phyloP scores from a whole-genome alignment of 2,329 filamentous ascomycete species.

The Verticillium nonalfalfae region DNA sequence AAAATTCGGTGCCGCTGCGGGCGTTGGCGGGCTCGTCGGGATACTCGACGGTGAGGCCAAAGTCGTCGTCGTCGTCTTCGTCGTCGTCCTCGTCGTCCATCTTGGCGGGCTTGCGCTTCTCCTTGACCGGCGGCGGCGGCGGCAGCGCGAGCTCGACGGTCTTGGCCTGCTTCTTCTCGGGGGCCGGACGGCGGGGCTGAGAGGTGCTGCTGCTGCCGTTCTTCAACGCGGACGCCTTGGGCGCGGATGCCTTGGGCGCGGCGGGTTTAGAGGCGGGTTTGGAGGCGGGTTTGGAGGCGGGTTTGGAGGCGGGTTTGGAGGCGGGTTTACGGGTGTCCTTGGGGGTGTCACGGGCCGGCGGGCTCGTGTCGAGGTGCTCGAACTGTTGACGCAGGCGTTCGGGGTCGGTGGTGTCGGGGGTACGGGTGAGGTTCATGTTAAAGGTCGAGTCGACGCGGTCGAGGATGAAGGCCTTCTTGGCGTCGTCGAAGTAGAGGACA shows the following conservation, averaged over 20 bases:
- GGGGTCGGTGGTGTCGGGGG: constrained; percentile 58
- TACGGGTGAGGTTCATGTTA: constrained; percentile 76
- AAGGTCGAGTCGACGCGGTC: constrained; percentile 78
- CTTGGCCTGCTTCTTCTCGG: constrained; percentile 29
- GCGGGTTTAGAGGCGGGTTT: no score
- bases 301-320: constrained; percentile 4
- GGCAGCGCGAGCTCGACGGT: constrained; percentile 28
- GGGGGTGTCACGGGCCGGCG: constrained; percentile 1
- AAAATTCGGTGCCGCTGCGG: constrained; percentile 34
- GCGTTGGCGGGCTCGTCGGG: constrained; percentile 35
- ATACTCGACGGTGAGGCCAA: constrained; percentile 53
- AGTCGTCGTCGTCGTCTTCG: constrained; percentile 50
- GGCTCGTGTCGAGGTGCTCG: constrained; percentile 49
- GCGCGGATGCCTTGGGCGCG: constrained; percentile 11
- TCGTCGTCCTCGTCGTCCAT: constrained; percentile 42
- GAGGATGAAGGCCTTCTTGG: constrained; percentile 70
- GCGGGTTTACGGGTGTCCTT: constrained; percentile 15
- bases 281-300: no score
- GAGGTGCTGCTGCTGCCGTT: constrained; percentile 15
- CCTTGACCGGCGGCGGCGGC: constrained; percentile 9
- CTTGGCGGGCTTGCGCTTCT: constrained; percentile 8
- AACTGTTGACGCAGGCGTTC: constrained; percentile 60
- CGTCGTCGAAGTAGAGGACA: constrained; percentile 70
- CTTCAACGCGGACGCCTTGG: constrained; percentile 12
- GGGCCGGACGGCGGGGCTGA: constrained; percentile 18